A percentile compares a stretch with the other conserved stretches of the same genome.
Conservation (phyloP, 2,329 filamentous ascomycete species). For the Fragosphaeria purpurea region DNA sequence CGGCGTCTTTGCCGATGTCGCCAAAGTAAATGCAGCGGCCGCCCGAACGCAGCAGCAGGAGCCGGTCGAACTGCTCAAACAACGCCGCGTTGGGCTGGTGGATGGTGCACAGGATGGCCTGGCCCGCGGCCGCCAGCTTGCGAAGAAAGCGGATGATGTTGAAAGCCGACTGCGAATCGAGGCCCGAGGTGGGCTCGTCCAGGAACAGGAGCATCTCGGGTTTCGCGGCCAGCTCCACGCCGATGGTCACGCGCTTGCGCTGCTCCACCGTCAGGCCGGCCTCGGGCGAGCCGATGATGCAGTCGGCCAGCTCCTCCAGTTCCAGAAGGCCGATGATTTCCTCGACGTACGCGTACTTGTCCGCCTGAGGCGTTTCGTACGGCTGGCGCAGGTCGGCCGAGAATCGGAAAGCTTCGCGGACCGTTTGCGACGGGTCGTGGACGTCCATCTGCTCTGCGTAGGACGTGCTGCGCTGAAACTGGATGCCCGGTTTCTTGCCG, state of each 20-base stretch:
- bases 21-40: slow-evolving; percentile 81
- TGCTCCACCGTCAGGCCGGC: slow-evolving; percentile 61
- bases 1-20: slow-evolving; percentile 67
- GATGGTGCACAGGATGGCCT: slow-evolving; percentile 84
- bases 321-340: slow-evolving; percentile 46
- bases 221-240: slow-evolving; percentile 79
- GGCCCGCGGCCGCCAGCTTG: slow-evolving; percentile 67
- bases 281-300: slow-evolving; percentile 49
- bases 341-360: slow-evolving; percentile 51
- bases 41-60: slow-evolving; percentile 68
- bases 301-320: slow-evolving; percentile 49
- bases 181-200: slow-evolving; percentile 68
- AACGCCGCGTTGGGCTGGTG: slow-evolving; percentile 81
- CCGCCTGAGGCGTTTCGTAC: slow-evolving; percentile 38
- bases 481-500: slow-evolving; percentile 43
- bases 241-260: slow-evolving; percentile 75
- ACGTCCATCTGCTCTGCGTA: slow-evolving; percentile 55
- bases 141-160: slow-evolving; percentile 71
- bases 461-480: slow-evolving; percentile 50
- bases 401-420: slow-evolving; percentile 54
- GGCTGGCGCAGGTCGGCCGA: slow-evolving; percentile 52
- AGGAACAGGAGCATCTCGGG: slow-evolving; percentile 67
- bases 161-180: slow-evolving; percentile 63
- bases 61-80: slow-evolving; percentile 79
- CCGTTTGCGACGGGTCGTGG: slow-evolving; percentile 52